Evolutionary conservation across 345 rosid genomes (phyloP).

Genomic region (Rhodamnia rubescens): DNA sequence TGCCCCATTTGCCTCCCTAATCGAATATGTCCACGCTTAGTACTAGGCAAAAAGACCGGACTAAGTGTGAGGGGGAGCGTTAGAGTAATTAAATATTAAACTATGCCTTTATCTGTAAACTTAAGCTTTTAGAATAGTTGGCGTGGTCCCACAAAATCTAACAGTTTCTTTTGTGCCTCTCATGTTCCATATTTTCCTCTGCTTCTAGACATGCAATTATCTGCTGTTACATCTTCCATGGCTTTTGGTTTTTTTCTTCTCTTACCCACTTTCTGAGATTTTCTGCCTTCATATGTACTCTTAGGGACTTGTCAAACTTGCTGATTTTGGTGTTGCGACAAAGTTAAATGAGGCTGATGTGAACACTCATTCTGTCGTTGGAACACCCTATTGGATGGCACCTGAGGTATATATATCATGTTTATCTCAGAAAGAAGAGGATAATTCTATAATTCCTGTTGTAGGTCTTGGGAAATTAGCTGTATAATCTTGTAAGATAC

Average conservation of each 20-base stretch:
- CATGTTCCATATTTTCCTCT: background rate
- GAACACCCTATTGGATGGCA: constrained; percentile 99
- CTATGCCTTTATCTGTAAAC: too few relatives aligned
- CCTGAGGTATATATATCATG: constrained; percentile 59
- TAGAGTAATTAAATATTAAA: too few relatives aligned
- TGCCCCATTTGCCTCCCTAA: too few relatives aligned
- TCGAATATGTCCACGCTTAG: too few relatives aligned
- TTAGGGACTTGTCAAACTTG: constrained; percentile 97
- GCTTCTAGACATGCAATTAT: background rate
- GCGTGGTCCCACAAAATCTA: too few relatives aligned
- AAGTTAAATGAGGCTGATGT: constrained; percentile 97
- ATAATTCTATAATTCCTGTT: background rate
- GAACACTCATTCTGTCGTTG: constrained; percentile 94
- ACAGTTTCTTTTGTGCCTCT: background rate
- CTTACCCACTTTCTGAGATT: background rate
- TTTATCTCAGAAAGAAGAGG: background rate
- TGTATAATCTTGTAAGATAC: background rate
- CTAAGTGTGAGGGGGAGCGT: too few relatives aligned
- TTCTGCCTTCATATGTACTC: background rate
- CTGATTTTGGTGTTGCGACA: constrained; percentile 99
- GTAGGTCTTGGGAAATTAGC: background rate
- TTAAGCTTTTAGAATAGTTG: too few relatives aligned
- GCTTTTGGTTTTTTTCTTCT: background rate
- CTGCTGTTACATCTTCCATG: background rate
- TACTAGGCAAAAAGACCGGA: too few relatives aligned